Evolutionary conservation across 2,329 filamentous ascomycete species (phyloP).

Genomic region (Ascochyta viciae-villosae): DNA sequence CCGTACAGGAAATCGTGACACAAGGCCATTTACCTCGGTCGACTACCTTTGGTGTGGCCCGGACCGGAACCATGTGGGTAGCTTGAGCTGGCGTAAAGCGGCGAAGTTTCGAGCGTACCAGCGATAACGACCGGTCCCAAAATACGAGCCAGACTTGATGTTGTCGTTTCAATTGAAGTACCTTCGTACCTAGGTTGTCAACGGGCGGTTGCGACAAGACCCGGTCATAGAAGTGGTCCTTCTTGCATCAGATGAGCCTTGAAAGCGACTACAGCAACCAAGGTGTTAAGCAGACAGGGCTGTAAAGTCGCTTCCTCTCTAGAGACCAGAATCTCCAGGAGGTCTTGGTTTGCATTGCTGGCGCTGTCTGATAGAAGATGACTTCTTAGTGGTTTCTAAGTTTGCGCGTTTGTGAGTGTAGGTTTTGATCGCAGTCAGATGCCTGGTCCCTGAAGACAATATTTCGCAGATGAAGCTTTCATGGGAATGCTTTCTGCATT

Average conservation of each 20-base stretch:
- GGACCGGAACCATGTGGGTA: not conserved
- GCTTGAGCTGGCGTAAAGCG: not conserved
- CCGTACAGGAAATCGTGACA: not conserved
- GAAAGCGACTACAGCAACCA: not conserved
- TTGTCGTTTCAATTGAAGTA: not conserved
- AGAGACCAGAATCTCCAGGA: no score
- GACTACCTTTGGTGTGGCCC: not conserved
- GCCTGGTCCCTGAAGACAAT: no score
- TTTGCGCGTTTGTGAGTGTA: no score
- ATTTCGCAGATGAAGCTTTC: no score
- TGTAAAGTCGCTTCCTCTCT: no score
- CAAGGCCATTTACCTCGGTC: not conserved
- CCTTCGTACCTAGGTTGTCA: not conserved
- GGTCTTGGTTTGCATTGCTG: no score
- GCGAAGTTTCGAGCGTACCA: not conserved
- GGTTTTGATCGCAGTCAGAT: no score
- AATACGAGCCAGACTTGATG: not conserved
- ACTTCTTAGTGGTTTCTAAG: no score
- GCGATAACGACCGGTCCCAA: not conserved
- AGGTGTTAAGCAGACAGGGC: no score
- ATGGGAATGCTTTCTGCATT: no score
- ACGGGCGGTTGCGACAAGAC: not conserved
- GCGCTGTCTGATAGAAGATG: no score
- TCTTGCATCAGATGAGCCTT: no score
- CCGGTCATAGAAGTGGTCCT: not conserved